Percentiles rank a stretch among this genome's conserved stretches.
These are phyloP conservation scores for Argentina anserina DNA, from an alignment of 306 rosid species.

Conservation along the genomic window DNA sequence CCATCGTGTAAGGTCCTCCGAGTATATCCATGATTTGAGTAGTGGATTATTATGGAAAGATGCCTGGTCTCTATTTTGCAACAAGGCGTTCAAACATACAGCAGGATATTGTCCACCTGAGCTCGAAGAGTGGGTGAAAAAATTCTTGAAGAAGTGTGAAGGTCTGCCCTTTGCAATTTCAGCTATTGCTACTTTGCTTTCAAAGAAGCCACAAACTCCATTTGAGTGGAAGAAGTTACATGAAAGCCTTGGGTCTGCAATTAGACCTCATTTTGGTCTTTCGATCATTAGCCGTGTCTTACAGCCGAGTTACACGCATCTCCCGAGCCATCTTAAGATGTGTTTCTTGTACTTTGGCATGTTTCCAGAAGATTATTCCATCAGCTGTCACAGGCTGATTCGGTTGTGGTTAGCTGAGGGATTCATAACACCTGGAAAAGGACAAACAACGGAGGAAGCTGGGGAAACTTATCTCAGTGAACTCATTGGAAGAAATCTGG, in stretches of 20 bases:
- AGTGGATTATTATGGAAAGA: background rate
- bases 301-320: conserved; percentile 8
- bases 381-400: conserved; percentile 13
- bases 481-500: conserved; percentile 4
- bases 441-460: background rate
- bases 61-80: background rate
- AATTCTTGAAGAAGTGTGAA: background rate
- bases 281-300: background rate
- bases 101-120: background rate
- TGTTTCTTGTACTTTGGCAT: conserved; percentile 2
- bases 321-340: background rate
- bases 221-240: background rate
- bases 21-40: conserved; percentile 13
- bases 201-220: background rate
- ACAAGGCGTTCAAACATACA: background rate
- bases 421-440: background rate
- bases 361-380: conserved; percentile 4
- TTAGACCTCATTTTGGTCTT: background rate
- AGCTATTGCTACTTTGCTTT: background rate
- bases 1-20: background rate
- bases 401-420: conserved; percentile 12
- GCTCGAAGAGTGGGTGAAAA: background rate
- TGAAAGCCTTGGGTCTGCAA: background rate
- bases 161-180: background rate
- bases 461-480: background rate